These are phyloP conservation scores for Mucor velutinosus DNA, from an alignment of 371 early-diverging fungal species.

Conservation along the genomic window DNA sequence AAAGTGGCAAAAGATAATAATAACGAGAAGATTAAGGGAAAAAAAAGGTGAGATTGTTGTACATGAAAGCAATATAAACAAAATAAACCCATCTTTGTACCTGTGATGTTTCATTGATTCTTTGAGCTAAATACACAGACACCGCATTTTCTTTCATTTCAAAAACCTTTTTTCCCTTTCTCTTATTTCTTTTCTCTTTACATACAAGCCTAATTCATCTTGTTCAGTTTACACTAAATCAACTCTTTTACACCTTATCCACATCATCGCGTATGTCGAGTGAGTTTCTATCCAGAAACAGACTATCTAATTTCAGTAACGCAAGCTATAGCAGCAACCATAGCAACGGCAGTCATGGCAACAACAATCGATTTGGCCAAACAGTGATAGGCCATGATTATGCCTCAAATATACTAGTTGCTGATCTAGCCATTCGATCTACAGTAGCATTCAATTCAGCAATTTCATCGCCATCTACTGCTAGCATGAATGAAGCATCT, in stretches of 20 bases:
- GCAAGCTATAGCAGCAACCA: neutral
- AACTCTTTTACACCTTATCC: neutral
- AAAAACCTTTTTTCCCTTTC: neutral
- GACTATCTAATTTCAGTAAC: neutral
- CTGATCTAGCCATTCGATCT: conserved; percentile 17
- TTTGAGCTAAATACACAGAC: neutral
- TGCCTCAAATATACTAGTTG: conserved; percentile 2
- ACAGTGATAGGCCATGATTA: conserved; percentile 8
- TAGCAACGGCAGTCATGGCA: neutral
- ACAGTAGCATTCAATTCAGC: neutral
- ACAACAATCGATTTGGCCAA: neutral
- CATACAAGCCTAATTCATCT: neutral
- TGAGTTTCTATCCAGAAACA: conserved; percentile 8
- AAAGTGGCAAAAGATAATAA: neutral
- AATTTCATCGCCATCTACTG: neutral
- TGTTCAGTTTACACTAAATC: neutral
- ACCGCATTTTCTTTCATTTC: neutral
- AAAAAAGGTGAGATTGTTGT: neutral
- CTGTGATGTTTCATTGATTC: conserved; percentile 8
- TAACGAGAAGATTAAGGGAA: neutral
- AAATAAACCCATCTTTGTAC: neutral
- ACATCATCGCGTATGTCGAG: conserved; percentile 10
- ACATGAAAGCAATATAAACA: neutral
- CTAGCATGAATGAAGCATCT: neutral
- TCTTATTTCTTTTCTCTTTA: neutral